Conservation (phyloP, 2,329 filamentous ascomycete species). For the Aspergillus awamori region DNA sequence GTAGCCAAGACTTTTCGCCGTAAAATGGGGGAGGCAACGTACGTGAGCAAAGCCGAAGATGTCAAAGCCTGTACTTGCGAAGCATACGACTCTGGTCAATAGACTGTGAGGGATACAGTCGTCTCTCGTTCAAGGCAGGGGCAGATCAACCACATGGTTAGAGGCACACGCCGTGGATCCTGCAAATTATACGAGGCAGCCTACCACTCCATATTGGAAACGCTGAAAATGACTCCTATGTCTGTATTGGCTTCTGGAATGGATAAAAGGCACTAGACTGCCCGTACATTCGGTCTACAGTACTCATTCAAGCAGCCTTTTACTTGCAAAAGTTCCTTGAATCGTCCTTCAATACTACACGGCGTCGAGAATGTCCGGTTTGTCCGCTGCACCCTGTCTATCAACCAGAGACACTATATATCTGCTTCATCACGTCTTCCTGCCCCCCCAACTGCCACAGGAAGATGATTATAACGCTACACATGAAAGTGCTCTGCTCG, state of each 20-base stretch:
- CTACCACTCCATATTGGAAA: not conserved
- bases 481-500: constrained; percentile 30
- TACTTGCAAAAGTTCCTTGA: not conserved
- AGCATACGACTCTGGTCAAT: constrained; percentile 5
- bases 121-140: constrained; percentile 3
- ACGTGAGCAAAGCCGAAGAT: not conserved
- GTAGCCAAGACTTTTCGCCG: constrained; percentile 3
- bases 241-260: not conserved
- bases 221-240: constrained; percentile 1
- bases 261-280: constrained; percentile 4
- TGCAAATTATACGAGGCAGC: constrained; percentile 4
- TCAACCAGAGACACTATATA: constrained; percentile 25
- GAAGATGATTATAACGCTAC: constrained; percentile 32
- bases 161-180: not conserved
- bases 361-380: not conserved
- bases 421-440: constrained; percentile 52
- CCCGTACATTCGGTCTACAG: not conserved
- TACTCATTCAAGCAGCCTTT: constrained; percentile 1
- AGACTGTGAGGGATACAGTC: constrained; percentile 1
- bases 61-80: not conserved
- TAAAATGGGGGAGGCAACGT: not conserved
- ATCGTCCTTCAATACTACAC: constrained; percentile 4
- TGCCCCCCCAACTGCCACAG: constrained; percentile 54
- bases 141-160: not conserved
- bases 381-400: not conserved